Evolutionary conservation across 2,329 filamentous ascomycete genomes (phyloP), one percentile per base, ranked within the genome.

Genomic region (Chaetoscypha palmicola): DNA sequence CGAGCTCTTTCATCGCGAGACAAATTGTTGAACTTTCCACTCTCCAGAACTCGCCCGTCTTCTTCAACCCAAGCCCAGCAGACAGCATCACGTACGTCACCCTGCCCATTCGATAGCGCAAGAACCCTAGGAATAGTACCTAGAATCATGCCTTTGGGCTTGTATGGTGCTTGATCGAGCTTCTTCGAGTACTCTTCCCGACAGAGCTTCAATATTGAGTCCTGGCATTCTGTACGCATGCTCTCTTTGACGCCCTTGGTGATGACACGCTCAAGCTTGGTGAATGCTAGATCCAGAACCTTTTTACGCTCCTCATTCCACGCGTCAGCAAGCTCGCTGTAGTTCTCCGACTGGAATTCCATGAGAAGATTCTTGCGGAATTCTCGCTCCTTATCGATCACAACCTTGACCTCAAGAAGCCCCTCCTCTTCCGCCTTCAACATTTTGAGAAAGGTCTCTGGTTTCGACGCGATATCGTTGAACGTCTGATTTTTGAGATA

Each of bases 361-460:
- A 78, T 74, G 60, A 88, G 84, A 3, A 98, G 74, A 41, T 84
- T 79, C 39, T 79, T 77, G 46, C 81, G 81, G 69, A 95, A 90
- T 24, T 83, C 76, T 5, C 82, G 77, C 55, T 86, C 81, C 43
- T 84, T 80, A 56, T 87, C 79, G 62, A 97, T 76, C 11, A 76
- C 77, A 14, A 97, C 77, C 54, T 79, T 81, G 43, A 98, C 86
- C 47, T 94, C 87, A 11, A 98, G 76, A 1, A 98, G 71, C 2
- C 91, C 90, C 62, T 98, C 92, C 58, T 92, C 85, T 64, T 98
- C 92, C 1, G 92, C 92, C 63, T 89, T 94, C 64, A 97, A 80
- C 92, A 98, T 98, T 67, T 94, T 91, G 44, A 98, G 69, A 62
- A 92, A 98, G 20, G 95, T 72, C 52, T 96, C 90, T 1, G 92